Evolutionary conservation across 352 stramenopile genomes (phyloP).

Genomic region (Phytophthora tubulina): DNA sequence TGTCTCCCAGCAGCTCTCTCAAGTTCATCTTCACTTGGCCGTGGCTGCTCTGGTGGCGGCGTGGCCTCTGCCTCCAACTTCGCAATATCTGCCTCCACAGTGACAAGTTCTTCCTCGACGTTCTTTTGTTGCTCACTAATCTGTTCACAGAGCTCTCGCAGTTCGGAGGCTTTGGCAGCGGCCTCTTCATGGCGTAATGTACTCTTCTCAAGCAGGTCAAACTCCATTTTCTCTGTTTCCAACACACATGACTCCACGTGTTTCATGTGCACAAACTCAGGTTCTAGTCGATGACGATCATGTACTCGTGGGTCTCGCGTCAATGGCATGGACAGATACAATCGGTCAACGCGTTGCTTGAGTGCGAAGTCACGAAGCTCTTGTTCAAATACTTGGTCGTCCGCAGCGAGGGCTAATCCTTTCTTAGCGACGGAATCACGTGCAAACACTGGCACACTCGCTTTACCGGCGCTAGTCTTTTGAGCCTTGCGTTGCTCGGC

Average conservation of each 20-base stretch:
- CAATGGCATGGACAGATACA: constrained; percentile 59
- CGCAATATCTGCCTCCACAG: constrained; percentile 41
- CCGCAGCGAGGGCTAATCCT: constrained; percentile 56
- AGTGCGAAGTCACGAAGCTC: constrained; percentile 63
- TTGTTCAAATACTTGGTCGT: constrained; percentile 64
- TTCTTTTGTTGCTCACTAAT: constrained; percentile 45
- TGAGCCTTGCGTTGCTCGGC: constrained; percentile 46
- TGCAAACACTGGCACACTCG: constrained; percentile 47
- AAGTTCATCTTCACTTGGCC: constrained; percentile 53
- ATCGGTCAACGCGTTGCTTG: constrained; percentile 51
- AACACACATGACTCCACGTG: constrained; percentile 57
- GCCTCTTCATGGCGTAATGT: constrained; percentile 64
- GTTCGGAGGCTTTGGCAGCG: constrained; percentile 42
- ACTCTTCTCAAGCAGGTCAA: constrained; percentile 75
- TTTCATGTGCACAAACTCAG: constrained; percentile 75
- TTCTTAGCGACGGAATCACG: constrained; percentile 70
- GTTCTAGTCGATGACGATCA: constrained; percentile 51
- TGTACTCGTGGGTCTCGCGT: constrained; percentile 51
- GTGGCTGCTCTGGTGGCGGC: constrained; percentile 35
- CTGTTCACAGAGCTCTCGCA: constrained; percentile 44
- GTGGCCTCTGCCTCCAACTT: constrained; percentile 36
- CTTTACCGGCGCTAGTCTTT: constrained; percentile 28
- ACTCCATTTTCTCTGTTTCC: constrained; percentile 69
- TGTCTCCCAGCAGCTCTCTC: constrained; percentile 46
- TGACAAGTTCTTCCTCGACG: constrained; percentile 42